phyloP scores from a whole-genome alignment of 116 monocot genomes.

The Zostera marina region DNA sequence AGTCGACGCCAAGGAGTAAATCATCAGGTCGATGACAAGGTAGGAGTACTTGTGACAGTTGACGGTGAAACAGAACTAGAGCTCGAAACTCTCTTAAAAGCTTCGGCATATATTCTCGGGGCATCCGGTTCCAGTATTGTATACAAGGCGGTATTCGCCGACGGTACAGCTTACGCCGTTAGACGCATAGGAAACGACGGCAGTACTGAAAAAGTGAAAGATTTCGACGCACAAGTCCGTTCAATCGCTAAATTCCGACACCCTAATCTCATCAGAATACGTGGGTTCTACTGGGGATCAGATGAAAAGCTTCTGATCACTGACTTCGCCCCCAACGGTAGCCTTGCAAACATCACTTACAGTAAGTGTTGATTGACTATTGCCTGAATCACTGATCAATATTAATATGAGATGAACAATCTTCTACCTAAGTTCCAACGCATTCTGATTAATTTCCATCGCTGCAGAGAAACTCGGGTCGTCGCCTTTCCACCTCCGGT shows the following conservation, averaged over 20 bases:
- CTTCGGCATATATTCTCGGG: constrained; percentile 85
- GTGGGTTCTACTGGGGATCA: constrained; percentile 85
- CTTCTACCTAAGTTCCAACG: background rate
- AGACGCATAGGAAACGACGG: constrained; percentile 56
- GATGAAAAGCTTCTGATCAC: constrained; percentile 90
- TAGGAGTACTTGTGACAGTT: constrained; percentile 45
- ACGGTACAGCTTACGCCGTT: constrained; percentile 62
- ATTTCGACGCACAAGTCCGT: constrained; percentile 66
- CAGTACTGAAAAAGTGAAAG: constrained; percentile 35
- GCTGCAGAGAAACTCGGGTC: constrained; percentile 61
- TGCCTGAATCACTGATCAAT: too few relatives aligned
- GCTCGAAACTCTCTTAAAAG: constrained; percentile 80
- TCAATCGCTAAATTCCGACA: constrained; percentile 57
- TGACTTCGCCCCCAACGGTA: constrained; percentile 78
- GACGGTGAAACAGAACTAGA: constrained; percentile 66
- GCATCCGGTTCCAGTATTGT: constrained; percentile 64
- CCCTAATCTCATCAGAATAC: constrained; percentile 55
- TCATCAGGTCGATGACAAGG: constrained; percentile 11
- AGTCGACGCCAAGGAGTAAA: background rate
- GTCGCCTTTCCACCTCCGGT: constrained; percentile 45
- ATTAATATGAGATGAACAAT: background rate
- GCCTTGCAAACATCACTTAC: constrained; percentile 59
- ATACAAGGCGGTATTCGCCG: constrained; percentile 88
- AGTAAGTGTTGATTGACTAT: too few relatives aligned
- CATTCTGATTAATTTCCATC: background rate